Evolutionary conservation across 768 basidiomycete genomes (phyloP), one percentile per base, ranked within the genome.

Genomic region (Trametes coccinea): DNA sequence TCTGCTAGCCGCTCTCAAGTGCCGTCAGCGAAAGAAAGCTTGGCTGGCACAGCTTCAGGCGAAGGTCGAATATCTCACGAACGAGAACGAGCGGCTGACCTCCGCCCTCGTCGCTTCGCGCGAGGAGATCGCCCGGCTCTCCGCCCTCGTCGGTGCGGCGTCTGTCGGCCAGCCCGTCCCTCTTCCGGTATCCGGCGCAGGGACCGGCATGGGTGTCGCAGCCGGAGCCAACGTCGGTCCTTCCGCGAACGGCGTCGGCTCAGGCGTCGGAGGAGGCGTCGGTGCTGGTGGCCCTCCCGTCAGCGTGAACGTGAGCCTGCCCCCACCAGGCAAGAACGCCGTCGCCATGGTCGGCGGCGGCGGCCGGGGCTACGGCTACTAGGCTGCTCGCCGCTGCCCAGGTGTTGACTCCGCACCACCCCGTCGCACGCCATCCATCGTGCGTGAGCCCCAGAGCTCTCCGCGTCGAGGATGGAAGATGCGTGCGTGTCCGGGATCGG

Each of bases 11-110:
- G 97, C 97, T 5, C 86, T 98, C 67, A 98, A 98, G 78, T 99
- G 97, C 76, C 93, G 97, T 39, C 97, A 99, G 72, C 90, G 97
- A 60, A 99, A 99, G 77, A 99, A 99, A 75, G 94, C 94, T 4
- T 99, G 97, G 97, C 84, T 98, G 13, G 82, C 87, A 31, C 88
- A 92, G 64, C 81, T 99, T 16, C 97, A 99, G 74, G 85, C 89
- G 43, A 95, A 95, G 70, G 94, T 96, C 75, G 97, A 99, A 72
- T 91, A 80, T 67, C 84, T 99, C 43, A 79, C 83, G n/a, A 86
- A 89, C 65, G 97, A 99, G 76, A 99, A 99, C 76, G 96, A 98
- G 73, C 87, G 93, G 27, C 85, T 99, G 29, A 89, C 92, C 34
- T 81, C 85, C 8, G 94, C 94, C 8, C 87, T 98, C 30, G 87